Percentiles rank a stretch among this genome's conserved stretches.
Conservation (phyloP, 257 asterid genomes). For the Gentiana straminea region DNA sequence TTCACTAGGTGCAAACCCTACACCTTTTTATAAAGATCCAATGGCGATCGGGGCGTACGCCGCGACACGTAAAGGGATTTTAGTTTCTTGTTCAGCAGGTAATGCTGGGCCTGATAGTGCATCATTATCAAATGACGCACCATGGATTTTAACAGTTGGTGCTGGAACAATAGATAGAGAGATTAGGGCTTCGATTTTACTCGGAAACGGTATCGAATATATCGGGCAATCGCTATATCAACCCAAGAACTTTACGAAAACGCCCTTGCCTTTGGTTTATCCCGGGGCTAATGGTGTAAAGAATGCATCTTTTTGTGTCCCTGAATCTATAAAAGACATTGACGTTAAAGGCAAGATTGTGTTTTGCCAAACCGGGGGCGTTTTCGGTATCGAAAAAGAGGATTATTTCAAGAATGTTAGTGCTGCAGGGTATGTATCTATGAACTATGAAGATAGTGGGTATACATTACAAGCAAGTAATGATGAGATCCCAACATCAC, state of each 20-base stretch:
- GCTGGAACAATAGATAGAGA: not conserved
- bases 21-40: too few species aligned
- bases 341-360: conserved; percentile 19
- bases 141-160: too few species aligned
- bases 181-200: not conserved
- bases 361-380: conserved; percentile 14
- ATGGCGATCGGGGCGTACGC: too few species aligned
- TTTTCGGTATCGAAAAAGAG: conserved; percentile 8
- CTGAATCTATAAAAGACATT: conserved; percentile 1
- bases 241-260: conserved; percentile 10
- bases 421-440: conserved; percentile 19
- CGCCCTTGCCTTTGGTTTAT: conserved; percentile 13
- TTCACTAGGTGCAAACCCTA: too few species aligned
- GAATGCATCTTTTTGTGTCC: conserved; percentile 2
- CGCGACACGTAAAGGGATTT: too few species aligned
- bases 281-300: conserved; percentile 10
- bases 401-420: conserved; percentile 16
- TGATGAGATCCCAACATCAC: conserved; percentile 17
- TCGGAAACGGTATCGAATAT: not conserved
- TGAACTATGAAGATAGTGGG: conserved; percentile 10
- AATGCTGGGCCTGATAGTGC: too few species aligned
- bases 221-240: conserved; percentile 17
- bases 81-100: too few species aligned
- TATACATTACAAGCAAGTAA: conserved; percentile 14
- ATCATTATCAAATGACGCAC: too few species aligned